These are phyloP conservation scores for Calonectria pseudoreteaudii DNA, from an alignment of 2,329 filamentous ascomycete species.

Conservation along the genomic window DNA sequence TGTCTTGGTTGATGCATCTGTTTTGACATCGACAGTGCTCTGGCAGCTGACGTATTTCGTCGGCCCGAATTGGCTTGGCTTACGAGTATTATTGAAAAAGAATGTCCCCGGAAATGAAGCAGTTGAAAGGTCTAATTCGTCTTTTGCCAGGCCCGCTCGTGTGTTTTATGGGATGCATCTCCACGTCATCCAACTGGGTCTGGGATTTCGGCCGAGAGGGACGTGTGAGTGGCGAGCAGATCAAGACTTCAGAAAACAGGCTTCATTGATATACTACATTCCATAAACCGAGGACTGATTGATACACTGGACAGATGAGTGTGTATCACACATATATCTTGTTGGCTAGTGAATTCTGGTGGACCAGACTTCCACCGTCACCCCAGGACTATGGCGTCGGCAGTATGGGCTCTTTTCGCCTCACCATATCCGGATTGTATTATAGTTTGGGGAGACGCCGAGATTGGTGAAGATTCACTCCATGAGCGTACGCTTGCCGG, in stretches of 20 bases:
- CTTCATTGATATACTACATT: background rate
- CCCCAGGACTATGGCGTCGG: background rate
- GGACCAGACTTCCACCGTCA: background rate
- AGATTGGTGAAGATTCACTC: background rate
- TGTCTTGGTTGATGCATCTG: conserved; percentile 18
- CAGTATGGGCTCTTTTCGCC: background rate
- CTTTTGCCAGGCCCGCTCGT: conserved; percentile 30
- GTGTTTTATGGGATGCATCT: conserved; percentile 29
- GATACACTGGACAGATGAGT: background rate
- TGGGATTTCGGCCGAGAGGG: background rate
- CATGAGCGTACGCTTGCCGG: background rate
- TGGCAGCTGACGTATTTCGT: conserved; percentile 40
- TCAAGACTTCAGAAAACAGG: conserved; percentile 29
- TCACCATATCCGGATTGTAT: background rate
- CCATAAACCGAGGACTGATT: background rate
- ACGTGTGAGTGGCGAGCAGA: background rate
- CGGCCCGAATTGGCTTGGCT: conserved; percentile 36
- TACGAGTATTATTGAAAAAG: conserved; percentile 29
- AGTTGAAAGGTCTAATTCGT: conserved; percentile 33
- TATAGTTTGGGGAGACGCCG: background rate
- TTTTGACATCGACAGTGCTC: conserved; percentile 26
- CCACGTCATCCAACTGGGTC: background rate
- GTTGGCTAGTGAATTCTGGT: background rate
- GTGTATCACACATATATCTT: background rate
- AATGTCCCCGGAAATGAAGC: conserved; percentile 38